phyloP scores from a whole-genome alignment of 2,329 filamentous ascomycete species.

The Aspergillus jensenii region DNA sequence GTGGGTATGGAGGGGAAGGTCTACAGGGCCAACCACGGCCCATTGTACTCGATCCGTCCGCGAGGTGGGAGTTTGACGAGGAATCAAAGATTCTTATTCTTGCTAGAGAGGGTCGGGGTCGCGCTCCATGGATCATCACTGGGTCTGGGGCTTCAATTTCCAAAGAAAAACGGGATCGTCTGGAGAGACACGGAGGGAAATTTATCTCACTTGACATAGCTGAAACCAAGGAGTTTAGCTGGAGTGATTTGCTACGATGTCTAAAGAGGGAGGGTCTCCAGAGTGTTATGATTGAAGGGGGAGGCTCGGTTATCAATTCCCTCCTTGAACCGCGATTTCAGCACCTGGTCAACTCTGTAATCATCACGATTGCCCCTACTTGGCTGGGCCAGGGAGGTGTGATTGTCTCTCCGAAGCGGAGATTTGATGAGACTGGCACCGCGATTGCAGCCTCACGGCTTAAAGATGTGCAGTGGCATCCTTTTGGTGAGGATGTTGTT shows the following conservation, averaged over 20 bases:
- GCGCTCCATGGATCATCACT: conserved; percentile 69
- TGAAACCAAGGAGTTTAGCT: conserved; percentile 42
- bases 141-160: conserved; percentile 14
- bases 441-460: conserved; percentile 61
- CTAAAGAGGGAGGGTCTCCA: conserved; percentile 58
- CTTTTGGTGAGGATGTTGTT: conserved; percentile 77
- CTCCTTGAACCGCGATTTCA: conserved; percentile 61
- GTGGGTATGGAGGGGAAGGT: conserved; percentile 52
- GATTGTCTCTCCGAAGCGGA: conserved; percentile 67
- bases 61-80: conserved; percentile 64
- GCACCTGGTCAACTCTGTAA: conserved; percentile 67
- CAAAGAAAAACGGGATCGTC: conserved; percentile 15
- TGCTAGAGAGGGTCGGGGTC: conserved; percentile 61
- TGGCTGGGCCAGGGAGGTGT: conserved; percentile 84
- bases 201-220: conserved; percentile 28
- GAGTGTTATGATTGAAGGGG: conserved; percentile 91
- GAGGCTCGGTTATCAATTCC: conserved; percentile 76
- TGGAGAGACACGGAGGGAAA: conserved; percentile 32
- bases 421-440: conserved; percentile 49
- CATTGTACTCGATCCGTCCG: conserved; percentile 73
- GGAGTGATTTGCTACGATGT: conserved; percentile 60
- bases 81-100: conserved; percentile 65
- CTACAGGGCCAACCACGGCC: conserved; percentile 68
- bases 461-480: conserved; percentile 67
- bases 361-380: conserved; percentile 83